Evolutionary conservation across 1,284 basidiomycete species (phyloP), one percentile per base, ranked within the genome.

Genomic region (Ganoderma meredithae): DNA sequence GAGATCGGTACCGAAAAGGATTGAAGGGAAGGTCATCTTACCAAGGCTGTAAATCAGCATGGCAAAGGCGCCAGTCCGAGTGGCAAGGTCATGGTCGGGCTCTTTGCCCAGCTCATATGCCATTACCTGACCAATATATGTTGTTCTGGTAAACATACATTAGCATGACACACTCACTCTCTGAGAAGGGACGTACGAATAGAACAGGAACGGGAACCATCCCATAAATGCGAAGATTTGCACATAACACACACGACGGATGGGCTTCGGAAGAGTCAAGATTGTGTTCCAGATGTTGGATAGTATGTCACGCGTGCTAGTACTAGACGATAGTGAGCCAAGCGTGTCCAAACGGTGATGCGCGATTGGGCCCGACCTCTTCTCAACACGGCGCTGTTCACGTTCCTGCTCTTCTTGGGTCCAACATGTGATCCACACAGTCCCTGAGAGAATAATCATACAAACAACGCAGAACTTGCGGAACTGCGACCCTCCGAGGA

Each of bases 161-260:
- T 6, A 44, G 63, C 31, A 59, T 60, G 41, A 61, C 56, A 56
- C 64, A 52, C 22, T 27, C 47, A 66, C 12, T 31, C 56, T 60
- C n/a, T 59, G 19, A 72, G 71, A 19, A 61, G 53, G 27, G 52
- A 81, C 89, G 71, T 78, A 92, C 87, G 95, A 89, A 77, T 97
- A 98, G 81, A 98, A 98, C 43, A 98, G 83, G 82, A 97, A 97
- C 0, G 96, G 96, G 77, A 97, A 98, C 94, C 95, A 96, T 75
- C 94, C 94, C 93, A 96, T 95, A 77, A 95, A 96, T 1, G 95
- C 95, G 79, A 95, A 95, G 15, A 96, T 77, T 76, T 96, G 95
- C 7, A 97, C 96, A 75, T 92, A 92, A 79, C 96, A 98, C 15
- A 98, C 96, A 44, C 94, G 87, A 66, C 90, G 87, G 59, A 98